A percentile compares a stretch with the other conserved stretches of the same genome.
Evolutionary conservation across 2,329 filamentous ascomycete species (phyloP).

Genomic region (Monilinia fructicola): DNA sequence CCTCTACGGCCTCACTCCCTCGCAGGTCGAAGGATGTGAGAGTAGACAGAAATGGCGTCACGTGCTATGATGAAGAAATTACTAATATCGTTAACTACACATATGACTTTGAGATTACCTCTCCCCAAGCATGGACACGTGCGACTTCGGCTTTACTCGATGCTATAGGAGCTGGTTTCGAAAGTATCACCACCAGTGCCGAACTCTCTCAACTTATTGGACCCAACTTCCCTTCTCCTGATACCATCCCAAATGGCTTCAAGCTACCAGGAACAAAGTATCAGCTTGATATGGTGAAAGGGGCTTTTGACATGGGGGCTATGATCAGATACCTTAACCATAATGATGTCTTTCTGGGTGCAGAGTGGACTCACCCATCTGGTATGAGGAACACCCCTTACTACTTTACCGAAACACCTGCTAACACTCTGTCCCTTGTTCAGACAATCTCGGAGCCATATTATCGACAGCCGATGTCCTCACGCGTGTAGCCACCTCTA

Average conservation of each 20-base stretch:
- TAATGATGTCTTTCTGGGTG: conserved; percentile 44
- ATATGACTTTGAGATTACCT: conserved; percentile 26
- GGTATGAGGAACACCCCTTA: conserved; percentile 23
- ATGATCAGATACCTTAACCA: conserved; percentile 46
- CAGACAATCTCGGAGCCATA: conserved; percentile 45
- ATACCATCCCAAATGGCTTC: conserved; percentile 40
- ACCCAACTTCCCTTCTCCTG: conserved; percentile 27
- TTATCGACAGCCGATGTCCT: conserved; percentile 40
- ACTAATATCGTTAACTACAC: conserved; percentile 30
- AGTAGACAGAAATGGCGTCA: conserved; percentile 4
- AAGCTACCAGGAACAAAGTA: conserved; percentile 43
- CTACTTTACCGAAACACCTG: neutral
- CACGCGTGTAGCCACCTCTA: conserved; percentile 13
- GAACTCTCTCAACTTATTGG: conserved; percentile 30
- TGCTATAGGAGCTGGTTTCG: conserved; percentile 32
- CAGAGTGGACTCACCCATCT: conserved; percentile 48
- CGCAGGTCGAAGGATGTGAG: conserved; percentile 6
- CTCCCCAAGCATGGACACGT: conserved; percentile 23
- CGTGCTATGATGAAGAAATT: conserved; percentile 30
- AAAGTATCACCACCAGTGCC: conserved; percentile 25
- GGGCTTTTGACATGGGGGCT: conserved; percentile 44
- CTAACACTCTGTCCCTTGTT: neutral
- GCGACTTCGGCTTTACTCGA: conserved; percentile 31
- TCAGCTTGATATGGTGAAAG: conserved; percentile 43
- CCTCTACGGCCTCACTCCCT: neutral